Conservation (phyloP, 2,329 filamentous ascomycete species). For the Fusarium torreyae region DNA sequence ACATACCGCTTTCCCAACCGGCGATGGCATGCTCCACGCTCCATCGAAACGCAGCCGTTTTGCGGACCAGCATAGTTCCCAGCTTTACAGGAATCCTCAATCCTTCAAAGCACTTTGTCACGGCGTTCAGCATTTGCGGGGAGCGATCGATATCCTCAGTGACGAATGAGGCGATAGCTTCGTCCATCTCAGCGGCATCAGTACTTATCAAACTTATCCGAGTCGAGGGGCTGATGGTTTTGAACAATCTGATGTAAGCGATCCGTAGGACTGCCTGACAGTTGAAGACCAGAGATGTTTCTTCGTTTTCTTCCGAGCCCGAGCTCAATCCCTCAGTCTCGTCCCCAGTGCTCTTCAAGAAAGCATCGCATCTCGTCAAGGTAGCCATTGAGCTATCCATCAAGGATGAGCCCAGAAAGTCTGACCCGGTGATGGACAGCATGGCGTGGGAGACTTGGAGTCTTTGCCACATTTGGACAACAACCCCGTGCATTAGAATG, state of each 20-base stretch:
- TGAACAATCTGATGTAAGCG: slow-evolving; percentile 28
- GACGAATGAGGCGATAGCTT: slow-evolving; percentile 6
- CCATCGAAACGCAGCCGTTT: slow-evolving; percentile 36
- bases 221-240: background rate
- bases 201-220: slow-evolving; percentile 9
- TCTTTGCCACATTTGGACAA: slow-evolving; percentile 30
- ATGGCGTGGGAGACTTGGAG: slow-evolving; percentile 17
- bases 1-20: slow-evolving; percentile 33
- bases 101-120: slow-evolving; percentile 20
- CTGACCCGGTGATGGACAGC: background rate
- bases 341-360: background rate
- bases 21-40: slow-evolving; percentile 32
- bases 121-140: slow-evolving; percentile 17
- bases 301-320: background rate
- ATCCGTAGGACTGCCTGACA: slow-evolving; percentile 26
- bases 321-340: background rate
- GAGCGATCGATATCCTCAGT: slow-evolving; percentile 2
- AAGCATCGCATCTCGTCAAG: slow-evolving; percentile 5
- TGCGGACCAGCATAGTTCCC: slow-evolving; percentile 29
- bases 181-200: slow-evolving; percentile 7
- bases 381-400: slow-evolving; percentile 10
- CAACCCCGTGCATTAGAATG: slow-evolving; percentile 26
- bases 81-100: slow-evolving; percentile 22
- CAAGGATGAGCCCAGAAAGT: slow-evolving; percentile 1
- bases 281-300: slow-evolving; percentile 17